phyloP scores from a whole-genome alignment of 2,329 filamentous ascomycete genomes.

The Fusarium abutilonis region DNA sequence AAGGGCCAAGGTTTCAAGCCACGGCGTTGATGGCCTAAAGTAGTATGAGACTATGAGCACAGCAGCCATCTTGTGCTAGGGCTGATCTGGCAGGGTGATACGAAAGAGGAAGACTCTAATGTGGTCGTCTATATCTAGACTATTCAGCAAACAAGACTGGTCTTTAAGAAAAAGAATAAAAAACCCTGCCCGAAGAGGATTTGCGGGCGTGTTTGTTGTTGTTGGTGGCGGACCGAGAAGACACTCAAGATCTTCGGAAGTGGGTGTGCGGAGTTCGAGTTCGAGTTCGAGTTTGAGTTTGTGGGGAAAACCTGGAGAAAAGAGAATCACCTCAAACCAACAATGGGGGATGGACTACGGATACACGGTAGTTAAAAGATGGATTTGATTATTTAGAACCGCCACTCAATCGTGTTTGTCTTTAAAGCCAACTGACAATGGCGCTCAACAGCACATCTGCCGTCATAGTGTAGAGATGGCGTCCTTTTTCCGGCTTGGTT shows the following conservation, averaged over 20 bases:
- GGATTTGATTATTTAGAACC: not conserved
- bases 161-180: too few relatives aligned
- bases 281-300: conserved; percentile 11
- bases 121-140: too few relatives aligned
- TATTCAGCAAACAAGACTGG: too few relatives aligned
- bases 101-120: not conserved
- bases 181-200: too few relatives aligned
- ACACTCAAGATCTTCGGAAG: conserved; percentile 6
- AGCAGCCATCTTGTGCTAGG: conserved; percentile 19
- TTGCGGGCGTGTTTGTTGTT: too few relatives aligned
- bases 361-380: too few relatives aligned
- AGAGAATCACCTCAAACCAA: not conserved
- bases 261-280: not conserved
- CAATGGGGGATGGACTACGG: too few relatives aligned
- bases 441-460: conserved; percentile 6
- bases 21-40: conserved; percentile 13
- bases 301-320: conserved; percentile 16
- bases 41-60: conserved; percentile 4
- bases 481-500: conserved; percentile 14
- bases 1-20: conserved; percentile 19
- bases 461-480: conserved; percentile 26
- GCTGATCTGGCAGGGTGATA: conserved; percentile 8
- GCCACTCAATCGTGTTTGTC: not conserved
- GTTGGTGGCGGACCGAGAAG: not conserved
- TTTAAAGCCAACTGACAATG: conserved; percentile 11